A percentile compares a stretch with the other conserved stretches of the same genome.
phyloP scores from a whole-genome alignment of 805 yeast genomes.

The Candida quercuum region DNA sequence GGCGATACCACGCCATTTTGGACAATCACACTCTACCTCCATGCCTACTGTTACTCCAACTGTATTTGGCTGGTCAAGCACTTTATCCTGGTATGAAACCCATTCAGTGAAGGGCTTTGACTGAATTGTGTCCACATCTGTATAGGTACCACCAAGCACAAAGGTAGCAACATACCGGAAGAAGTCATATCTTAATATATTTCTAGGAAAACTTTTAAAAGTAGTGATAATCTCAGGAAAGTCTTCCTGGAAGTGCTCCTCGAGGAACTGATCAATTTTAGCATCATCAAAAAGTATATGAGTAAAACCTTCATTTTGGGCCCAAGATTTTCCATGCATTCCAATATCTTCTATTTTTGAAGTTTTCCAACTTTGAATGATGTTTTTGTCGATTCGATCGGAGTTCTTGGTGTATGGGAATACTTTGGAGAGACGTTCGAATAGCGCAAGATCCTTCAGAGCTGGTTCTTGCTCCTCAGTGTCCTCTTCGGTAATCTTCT shows the following conservation, averaged over 20 bases:
- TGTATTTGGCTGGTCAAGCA: slow-evolving; percentile 20
- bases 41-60: slow-evolving; percentile 51
- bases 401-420: slow-evolving; percentile 8
- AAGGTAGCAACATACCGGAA: slow-evolving; percentile 2
- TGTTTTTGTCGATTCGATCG: slow-evolving; percentile 15
- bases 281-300: slow-evolving; percentile 2
- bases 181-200: slow-evolving; percentile 3
- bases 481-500: background rate
- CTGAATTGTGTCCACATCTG: slow-evolving; percentile 1
- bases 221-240: slow-evolving; percentile 1
- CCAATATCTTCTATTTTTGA: background rate
- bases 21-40: slow-evolving; percentile 46
- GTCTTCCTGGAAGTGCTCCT: background rate
- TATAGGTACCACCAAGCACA: slow-evolving; percentile 1
- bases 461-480: background rate
- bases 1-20: slow-evolving; percentile 46
- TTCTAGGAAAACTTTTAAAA: slow-evolving; percentile 1
- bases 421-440: slow-evolving; percentile 8
- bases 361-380: slow-evolving; percentile 20
- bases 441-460: slow-evolving; percentile 7
- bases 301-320: background rate
- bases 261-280: background rate
- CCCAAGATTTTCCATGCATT: background rate
- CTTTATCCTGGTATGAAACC: slow-evolving; percentile 34
- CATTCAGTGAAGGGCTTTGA: slow-evolving; percentile 32